Evolutionary conservation across 345 rosid species (phyloP), one percentile per base, ranked within the genome.

Genomic region (Toxicodendron radicans): DNA sequence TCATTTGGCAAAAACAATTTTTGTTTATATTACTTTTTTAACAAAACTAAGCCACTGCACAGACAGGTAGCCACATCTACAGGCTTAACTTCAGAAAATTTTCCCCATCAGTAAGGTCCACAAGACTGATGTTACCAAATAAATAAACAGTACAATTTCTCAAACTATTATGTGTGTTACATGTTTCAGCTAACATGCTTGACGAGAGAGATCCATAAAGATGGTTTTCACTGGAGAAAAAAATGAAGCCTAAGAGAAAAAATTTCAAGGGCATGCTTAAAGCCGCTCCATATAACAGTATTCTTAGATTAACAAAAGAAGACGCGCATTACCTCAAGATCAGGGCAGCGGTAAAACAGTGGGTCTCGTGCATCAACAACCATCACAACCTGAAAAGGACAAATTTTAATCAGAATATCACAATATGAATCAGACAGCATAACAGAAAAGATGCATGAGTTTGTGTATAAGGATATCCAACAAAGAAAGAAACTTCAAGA

Each of bases 291-390:
- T 27, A 30, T 67, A 60, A 61, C 76, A 58, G 9, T 16, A 48
- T 64, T 46, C 1, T 23, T 46, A 46, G 62, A 21, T 21, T 63
- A 66, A 65, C 51, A 69, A 33, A 58, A 48, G 65, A 63, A 41
- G 12, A 23, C 73, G 20, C 49, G 43, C 8, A 66, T 70, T 89
- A 93, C 99, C 97, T 95, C 98, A 76, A 93, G 94, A 84, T 95
- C 98, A 51, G 94, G 94, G 74, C 99, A 93, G 27, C 88, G 90
- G 66, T 93, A 91, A 78, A 95, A 95, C 54, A 95, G 77, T 5
- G 98, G 98, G 75, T 95, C 90, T 74, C 98, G 84, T 54, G 96
- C 97, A 87, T 93, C 99, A 84, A 95, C 98, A 70, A 93, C 98
- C 98, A 95, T 95, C 70, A 93, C 99, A 54, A 95, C 85, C 98